Percentiles rank a stretch among this genome's conserved stretches.
Evolutionary conservation across 2,329 filamentous ascomycete genomes (phyloP).

Genomic region (Pseudogymnoascus sp.): DNA sequence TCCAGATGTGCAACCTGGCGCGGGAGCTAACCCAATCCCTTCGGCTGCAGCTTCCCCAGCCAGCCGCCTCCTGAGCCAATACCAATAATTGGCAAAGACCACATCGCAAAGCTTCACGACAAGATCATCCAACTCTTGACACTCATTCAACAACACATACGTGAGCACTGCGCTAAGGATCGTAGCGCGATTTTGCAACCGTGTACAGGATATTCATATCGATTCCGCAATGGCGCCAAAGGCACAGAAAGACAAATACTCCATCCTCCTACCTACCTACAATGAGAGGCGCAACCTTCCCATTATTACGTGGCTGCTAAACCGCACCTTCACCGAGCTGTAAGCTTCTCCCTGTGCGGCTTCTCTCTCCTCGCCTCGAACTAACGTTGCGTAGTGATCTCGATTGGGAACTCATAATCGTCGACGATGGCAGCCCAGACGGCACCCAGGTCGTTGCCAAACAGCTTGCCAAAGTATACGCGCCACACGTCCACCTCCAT

Average conservation of each 20-base stretch:
- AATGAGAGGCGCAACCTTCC: slow-evolving; percentile 97
- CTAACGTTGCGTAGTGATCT: slow-evolving; percentile 34
- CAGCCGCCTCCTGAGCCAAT: slow-evolving; percentile 1
- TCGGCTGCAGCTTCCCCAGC: slow-evolving; percentile 6
- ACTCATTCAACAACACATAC: not conserved
- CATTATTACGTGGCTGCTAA: slow-evolving; percentile 88
- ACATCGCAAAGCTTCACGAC: slow-evolving; percentile 7
- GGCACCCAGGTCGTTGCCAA: slow-evolving; percentile 84
- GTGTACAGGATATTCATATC: not conserved
- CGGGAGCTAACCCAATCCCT: slow-evolving; percentile 4
- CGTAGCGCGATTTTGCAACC: not conserved
- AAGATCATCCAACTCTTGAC: not conserved
- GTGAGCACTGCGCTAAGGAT: not conserved
- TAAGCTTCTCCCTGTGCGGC: slow-evolving; percentile 37
- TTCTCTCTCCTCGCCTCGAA: slow-evolving; percentile 4
- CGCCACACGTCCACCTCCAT: slow-evolving; percentile 71
- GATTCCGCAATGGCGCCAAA: slow-evolving; percentile 2
- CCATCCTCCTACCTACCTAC: slow-evolving; percentile 94
- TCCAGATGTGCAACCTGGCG: slow-evolving; percentile 1
- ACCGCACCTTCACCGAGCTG: slow-evolving; percentile 85
- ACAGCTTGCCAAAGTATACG: slow-evolving; percentile 82
- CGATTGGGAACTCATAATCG: slow-evolving; percentile 95
- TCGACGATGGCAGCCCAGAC: slow-evolving; percentile 96
- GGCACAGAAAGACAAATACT: slow-evolving; percentile 66
- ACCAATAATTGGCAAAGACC: slow-evolving; percentile 6